These are phyloP conservation scores for Symbiodinium pilosum DNA, from an alignment of 73 alveolate species.

Conservation along the genomic window DNA sequence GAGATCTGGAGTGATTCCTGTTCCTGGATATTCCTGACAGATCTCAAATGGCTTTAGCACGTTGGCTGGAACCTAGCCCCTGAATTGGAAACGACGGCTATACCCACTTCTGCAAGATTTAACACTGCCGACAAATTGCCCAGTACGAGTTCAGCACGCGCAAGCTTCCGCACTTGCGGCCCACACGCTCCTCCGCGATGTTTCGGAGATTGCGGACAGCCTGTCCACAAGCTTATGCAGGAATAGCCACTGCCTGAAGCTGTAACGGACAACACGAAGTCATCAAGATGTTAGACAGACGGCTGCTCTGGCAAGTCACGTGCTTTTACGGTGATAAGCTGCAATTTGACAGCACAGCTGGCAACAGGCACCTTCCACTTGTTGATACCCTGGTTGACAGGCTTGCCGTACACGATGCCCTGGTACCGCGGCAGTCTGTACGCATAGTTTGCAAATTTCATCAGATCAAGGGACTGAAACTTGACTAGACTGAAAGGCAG, in stretches of 20 bases:
- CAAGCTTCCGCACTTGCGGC: slow-evolving; percentile 98
- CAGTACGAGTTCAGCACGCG: slow-evolving; percentile 99
- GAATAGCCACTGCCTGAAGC: background rate
- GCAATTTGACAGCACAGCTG: too few species aligned
- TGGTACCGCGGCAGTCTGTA: slow-evolving; percentile 95
- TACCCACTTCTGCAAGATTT: too few species aligned
- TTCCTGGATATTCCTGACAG: too few species aligned
- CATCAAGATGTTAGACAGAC: too few species aligned
- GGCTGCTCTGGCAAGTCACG: too few species aligned
- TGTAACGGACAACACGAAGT: too few species aligned
- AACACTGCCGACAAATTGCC: slow-evolving; percentile 96
- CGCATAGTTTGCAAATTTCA: slow-evolving; percentile 96
- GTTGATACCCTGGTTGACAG: slow-evolving; percentile 99
- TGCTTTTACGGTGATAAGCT: too few species aligned
- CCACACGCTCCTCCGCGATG: slow-evolving; percentile 99
- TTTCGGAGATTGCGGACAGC: slow-evolving; percentile 98
- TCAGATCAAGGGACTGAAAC: background rate
- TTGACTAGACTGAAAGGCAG: too few species aligned
- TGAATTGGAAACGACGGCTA: too few species aligned
- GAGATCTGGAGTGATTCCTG: too few species aligned
- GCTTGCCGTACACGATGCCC: slow-evolving; percentile 99
- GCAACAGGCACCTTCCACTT: slow-evolving; percentile 97
- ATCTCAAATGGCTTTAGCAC: too few species aligned
- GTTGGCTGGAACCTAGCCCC: too few species aligned
- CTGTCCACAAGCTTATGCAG: background rate